These are phyloP conservation scores for Hypomontagnella monticulosa DNA, from an alignment of 495 filamentous ascomycete genomes.

Conservation along the genomic window DNA sequence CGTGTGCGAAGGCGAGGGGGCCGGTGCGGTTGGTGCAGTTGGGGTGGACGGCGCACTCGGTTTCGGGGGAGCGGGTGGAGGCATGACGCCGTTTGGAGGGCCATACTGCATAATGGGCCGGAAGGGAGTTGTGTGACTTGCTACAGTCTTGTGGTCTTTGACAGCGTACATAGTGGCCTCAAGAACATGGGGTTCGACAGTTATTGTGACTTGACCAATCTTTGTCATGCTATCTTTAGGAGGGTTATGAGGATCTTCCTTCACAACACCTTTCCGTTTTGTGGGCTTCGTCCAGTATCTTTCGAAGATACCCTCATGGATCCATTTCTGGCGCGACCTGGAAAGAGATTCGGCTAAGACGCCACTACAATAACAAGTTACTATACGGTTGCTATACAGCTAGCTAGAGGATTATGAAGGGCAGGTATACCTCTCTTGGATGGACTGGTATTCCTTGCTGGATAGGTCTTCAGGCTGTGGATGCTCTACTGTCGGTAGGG, in stretches of 20 bases:
- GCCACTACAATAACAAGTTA: conserved; percentile 63
- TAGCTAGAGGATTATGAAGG: not conserved
- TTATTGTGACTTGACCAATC: conserved; percentile 81
- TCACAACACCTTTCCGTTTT: conserved; percentile 77
- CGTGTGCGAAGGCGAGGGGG: conserved; percentile 19
- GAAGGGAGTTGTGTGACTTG: conserved; percentile 49
- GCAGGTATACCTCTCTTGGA: conserved; percentile 77
- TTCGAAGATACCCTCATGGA: conserved; percentile 86
- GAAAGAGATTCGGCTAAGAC: conserved; percentile 84
- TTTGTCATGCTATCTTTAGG: conserved; percentile 87
- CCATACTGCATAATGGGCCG: conserved; percentile 78
- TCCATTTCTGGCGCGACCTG: conserved; percentile 89
- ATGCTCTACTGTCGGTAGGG: conserved; percentile 75
- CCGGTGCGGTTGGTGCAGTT: conserved; percentile 9
- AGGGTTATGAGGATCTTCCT: conserved; percentile 78
- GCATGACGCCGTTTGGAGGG: conserved; percentile 67
- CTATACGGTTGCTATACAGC: not conserved
- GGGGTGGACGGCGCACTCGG: conserved; percentile 53
- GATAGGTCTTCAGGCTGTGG: conserved; percentile 73
- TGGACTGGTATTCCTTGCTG: conserved; percentile 77
- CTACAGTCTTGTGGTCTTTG: conserved; percentile 70
- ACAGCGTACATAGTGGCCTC: conserved; percentile 87
- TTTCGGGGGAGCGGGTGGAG: conserved; percentile 62
- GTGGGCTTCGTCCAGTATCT: conserved; percentile 93
- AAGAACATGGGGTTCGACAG: conserved; percentile 90